Conservation (phyloP, 805 yeast species). For the Metschnikowia sp. region DNA sequence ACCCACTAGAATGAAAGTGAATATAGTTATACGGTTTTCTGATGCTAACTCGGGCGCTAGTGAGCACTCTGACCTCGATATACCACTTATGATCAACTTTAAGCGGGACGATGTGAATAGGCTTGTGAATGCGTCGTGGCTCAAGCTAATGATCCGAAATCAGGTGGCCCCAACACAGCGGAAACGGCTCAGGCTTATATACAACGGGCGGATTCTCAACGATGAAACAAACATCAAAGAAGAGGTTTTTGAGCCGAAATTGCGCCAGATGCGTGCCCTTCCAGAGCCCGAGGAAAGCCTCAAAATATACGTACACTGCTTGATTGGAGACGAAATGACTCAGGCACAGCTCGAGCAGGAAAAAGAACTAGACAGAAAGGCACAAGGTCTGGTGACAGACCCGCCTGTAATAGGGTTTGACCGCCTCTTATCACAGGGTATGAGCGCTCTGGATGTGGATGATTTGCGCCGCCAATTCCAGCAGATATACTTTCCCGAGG, state of each 20-base stretch:
- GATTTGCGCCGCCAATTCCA: conserved; percentile 74
- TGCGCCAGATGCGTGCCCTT: conserved; percentile 9
- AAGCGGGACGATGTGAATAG: conserved; percentile 30
- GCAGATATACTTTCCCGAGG: conserved; percentile 54
- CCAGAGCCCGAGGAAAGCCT: conserved; percentile 13
- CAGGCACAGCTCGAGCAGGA: conserved; percentile 57
- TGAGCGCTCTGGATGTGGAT: conserved; percentile 70
- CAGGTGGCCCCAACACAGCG: conserved; percentile 14
- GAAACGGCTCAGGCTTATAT: conserved; percentile 60
- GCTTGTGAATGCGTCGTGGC: conserved; percentile 29
- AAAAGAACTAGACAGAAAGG: conserved; percentile 50
- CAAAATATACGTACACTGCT: conserved; percentile 70
- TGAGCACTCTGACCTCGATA: conserved; percentile 24
- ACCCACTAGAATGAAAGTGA: conserved; percentile 19
- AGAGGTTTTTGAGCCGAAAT: conserved; percentile 42
- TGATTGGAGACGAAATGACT: conserved; percentile 64
- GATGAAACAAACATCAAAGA: conserved; percentile 52
- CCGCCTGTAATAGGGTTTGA: conserved; percentile 86
- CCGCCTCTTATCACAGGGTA: conserved; percentile 77
- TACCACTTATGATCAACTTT: conserved; percentile 27
- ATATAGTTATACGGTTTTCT: conserved; percentile 31
- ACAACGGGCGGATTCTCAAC: conserved; percentile 63
- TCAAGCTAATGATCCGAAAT: conserved; percentile 29
- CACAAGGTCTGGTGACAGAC: conserved; percentile 45
- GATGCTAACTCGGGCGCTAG: conserved; percentile 19